Evolutionary conservation across 768 basidiomycete species (phyloP).

Genomic region (Suillus cothurnatus): DNA sequence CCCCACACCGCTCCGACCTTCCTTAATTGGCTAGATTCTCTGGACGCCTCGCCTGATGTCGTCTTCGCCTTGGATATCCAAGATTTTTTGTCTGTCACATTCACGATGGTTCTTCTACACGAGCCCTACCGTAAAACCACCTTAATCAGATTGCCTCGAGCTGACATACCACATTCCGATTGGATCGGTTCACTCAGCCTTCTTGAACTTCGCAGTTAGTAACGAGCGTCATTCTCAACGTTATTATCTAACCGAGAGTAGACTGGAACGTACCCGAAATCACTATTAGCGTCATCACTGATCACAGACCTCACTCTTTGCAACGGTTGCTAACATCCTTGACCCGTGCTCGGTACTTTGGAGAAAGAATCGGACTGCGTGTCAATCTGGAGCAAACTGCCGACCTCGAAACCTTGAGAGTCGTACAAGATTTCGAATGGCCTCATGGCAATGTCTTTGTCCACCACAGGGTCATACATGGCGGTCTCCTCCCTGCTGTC

Average conservation of each 20-base stretch:
- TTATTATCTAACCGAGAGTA: conserved; percentile 28
- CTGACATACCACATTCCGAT: conserved; percentile 51
- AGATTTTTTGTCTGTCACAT: conserved; percentile 24
- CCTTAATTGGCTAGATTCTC: conserved; percentile 34
- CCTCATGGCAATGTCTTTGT: conserved; percentile 56
- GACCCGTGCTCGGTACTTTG: conserved; percentile 59
- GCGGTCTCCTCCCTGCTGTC: conserved; percentile 78
- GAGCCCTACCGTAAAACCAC: conserved; percentile 30
- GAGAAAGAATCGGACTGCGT: conserved; percentile 63
- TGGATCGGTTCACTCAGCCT: conserved; percentile 67
- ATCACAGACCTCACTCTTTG: conserved; percentile 73
- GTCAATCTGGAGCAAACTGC: conserved; percentile 80
- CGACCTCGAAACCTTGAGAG: conserved; percentile 57
- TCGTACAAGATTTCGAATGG: conserved; percentile 60
- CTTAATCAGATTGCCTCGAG: conserved; percentile 46
- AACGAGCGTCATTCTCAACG: conserved; percentile 7
- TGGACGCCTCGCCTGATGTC: conserved; percentile 33
- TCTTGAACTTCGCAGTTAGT: conserved; percentile 60
- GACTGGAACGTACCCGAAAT: conserved; percentile 76
- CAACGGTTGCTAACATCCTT: conserved; percentile 67
- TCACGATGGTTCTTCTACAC: conserved; percentile 22
- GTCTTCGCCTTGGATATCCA: conserved; percentile 37
- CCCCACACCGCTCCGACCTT: conserved; percentile 14
- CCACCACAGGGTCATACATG: conserved; percentile 76
- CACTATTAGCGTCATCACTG: conserved; percentile 76